Evolutionary conservation across 2,329 filamentous ascomycete genomes (phyloP), one percentile per base, ranked within the genome.

Genomic region (Neoscytalidium dimidiatum): DNA sequence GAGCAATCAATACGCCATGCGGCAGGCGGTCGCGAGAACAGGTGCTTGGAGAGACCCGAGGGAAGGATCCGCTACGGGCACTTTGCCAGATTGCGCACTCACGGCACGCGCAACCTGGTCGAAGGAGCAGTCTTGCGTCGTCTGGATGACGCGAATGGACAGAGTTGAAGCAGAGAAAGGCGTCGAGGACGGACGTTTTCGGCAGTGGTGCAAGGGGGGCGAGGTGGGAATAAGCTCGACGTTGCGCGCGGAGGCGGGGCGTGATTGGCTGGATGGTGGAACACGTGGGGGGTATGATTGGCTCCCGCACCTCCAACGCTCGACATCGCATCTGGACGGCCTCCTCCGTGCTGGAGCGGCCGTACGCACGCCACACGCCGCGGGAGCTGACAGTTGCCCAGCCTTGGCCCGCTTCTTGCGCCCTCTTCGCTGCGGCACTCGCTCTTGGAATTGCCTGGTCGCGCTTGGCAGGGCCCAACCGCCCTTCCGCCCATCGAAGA

Each of bases 151-250:
- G 28, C 28, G 48, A 9, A 2, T 31, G 19, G 14, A 13, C 26
- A 7, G 17, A 26, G 19, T 6, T 23, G 46, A 29, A 11, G 21
- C 48, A 29, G 48, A 17, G 41, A 11, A 21, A 19, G 9, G 43
- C 19, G 17, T n/a, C 21, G 26, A 21, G 21, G n/a, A 33, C 19
- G 21, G 52, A 28, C 31, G 53, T 21, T 58, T 58, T 23, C 53
- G 33, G 53, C 33, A 43, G 52, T 8, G 7, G 33, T 41, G 33
- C 52, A 29, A 57, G 52, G 52, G n/a, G 33, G 33, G 21, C 38
- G 53, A 58, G 26, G 53, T 58, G 11, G 23, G 53, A 46, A 44
- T 58, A 58, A 58, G 38, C 53, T 58, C n/a, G n/a, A n/a, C n/a
- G n/a, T 21, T 33, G 29, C 8, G 33, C 7, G n/a, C 21, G 4